These are phyloP conservation scores for Penicillium decumbens DNA, from an alignment of 2,329 filamentous ascomycete species.

Conservation along the genomic window DNA sequence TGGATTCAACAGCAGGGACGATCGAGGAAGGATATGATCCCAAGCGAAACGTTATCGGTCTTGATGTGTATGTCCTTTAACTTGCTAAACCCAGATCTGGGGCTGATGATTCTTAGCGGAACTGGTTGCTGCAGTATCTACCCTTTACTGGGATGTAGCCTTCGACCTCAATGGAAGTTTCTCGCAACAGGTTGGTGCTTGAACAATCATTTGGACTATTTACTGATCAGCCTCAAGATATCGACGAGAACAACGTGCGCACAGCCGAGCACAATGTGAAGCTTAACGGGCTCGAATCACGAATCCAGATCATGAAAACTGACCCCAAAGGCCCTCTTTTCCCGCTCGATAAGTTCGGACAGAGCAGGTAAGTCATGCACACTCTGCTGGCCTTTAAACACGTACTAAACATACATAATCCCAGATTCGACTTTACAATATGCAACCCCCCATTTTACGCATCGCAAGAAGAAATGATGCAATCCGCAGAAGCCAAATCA, in stretches of 20 bases:
- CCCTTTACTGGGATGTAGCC: conserved; percentile 69
- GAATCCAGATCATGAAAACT: conserved; percentile 62
- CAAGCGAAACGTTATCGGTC: conserved; percentile 57
- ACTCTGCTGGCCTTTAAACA: too few relatives aligned
- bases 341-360: conserved; percentile 49
- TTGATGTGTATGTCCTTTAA: conserved; percentile 61
- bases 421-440: conserved; percentile 74
- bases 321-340: conserved; percentile 55
- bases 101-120: conserved; percentile 49
- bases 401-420: conserved; percentile 1
- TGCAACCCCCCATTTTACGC: conserved; percentile 93
- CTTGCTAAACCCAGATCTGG: too few relatives aligned
- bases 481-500: conserved; percentile 62
- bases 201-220: background rate
- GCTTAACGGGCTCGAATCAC: conserved; percentile 58
- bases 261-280: conserved; percentile 65
- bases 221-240: conserved; percentile 49
- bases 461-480: conserved; percentile 64
- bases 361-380: conserved; percentile 19
- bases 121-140: conserved; percentile 92
- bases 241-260: conserved; percentile 65
- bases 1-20: conserved; percentile 62
- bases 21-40: conserved; percentile 50
- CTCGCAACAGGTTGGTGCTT: conserved; percentile 55
- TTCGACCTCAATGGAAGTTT: conserved; percentile 67